These are phyloP conservation scores for Infundibulicybe gibba DNA, from an alignment of 768 basidiomycete genomes.

Conservation along the genomic window DNA sequence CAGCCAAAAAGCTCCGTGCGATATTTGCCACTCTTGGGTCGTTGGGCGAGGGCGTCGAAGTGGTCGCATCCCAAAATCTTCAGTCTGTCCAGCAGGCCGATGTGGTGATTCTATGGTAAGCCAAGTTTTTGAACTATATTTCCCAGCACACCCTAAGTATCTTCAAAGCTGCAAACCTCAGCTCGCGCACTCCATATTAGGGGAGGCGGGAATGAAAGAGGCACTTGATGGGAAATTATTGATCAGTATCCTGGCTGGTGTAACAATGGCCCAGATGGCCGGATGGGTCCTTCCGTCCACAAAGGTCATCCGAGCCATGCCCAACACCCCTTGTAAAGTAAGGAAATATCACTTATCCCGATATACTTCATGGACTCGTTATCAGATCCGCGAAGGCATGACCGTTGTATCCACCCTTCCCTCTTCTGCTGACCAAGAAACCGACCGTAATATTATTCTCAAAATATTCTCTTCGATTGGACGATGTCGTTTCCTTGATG, in stretches of 20 bases:
- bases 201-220: constrained; percentile 71
- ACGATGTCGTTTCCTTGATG: constrained; percentile 92
- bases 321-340: constrained; percentile 96
- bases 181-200: constrained; percentile 70
- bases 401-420: constrained; percentile 84
- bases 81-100: constrained; percentile 69
- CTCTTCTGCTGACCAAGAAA: constrained; percentile 43
- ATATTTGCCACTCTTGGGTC: constrained; percentile 58
- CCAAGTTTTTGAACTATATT: neutral
- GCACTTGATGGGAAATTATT: constrained; percentile 88
- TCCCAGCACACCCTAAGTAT: constrained; percentile 1
- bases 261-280: constrained; percentile 79
- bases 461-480: constrained; percentile 98
- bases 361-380: neutral
- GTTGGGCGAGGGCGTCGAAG: constrained; percentile 64
- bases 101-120: constrained; percentile 87
- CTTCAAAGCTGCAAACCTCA: constrained; percentile 87
- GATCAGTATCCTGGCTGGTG: constrained; percentile 97
- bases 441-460: constrained; percentile 70
- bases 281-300: constrained; percentile 75
- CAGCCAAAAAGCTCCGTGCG: constrained; percentile 58
- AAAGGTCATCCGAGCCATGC: constrained; percentile 93
- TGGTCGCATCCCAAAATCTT: constrained; percentile 69
- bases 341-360: constrained; percentile 11
- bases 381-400: constrained; percentile 98